phyloP scores from a whole-genome alignment of 2,329 filamentous ascomycete genomes.

The Verticillium alfalfae region DNA sequence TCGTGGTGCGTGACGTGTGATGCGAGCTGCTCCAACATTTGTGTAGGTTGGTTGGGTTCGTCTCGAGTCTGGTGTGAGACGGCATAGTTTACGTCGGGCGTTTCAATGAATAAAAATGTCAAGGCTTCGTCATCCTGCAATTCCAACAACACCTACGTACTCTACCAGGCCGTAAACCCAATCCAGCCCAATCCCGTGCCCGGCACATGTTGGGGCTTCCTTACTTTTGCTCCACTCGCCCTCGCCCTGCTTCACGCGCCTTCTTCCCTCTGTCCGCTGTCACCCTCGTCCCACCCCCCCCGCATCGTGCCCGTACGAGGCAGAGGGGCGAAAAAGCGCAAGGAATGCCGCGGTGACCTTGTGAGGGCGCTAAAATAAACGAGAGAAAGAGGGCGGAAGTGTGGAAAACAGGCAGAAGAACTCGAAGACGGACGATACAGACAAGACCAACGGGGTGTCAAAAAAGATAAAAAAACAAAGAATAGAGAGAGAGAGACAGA shows the following conservation, averaged over 20 bases:
- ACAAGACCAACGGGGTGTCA: no score
- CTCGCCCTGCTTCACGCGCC: background rate
- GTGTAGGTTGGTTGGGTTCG: background rate
- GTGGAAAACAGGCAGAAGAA: no score
- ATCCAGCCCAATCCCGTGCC: background rate
- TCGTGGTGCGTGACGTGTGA: background rate
- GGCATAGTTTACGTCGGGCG: no score
- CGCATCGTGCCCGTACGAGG: no score
- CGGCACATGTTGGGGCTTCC: background rate
- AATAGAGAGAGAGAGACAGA: no score
- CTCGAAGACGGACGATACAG: no score
- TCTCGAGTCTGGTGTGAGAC: no score
- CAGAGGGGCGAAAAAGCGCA: no score
- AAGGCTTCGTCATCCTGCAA: background rate
- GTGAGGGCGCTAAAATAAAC: no score
- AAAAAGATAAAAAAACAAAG: no score
- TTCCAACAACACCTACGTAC: background rate
- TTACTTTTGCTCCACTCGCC: background rate
- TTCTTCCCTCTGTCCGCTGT: background rate
- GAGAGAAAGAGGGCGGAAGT: no score
- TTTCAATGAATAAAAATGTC: background rate
- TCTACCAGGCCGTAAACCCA: background rate
- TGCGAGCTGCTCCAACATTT: background rate
- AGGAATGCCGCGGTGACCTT: no score
- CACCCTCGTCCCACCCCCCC: background rate